phyloP scores from a whole-genome alignment of 371 early-diverging fungal species.

The Apophysomyces variabilis region DNA sequence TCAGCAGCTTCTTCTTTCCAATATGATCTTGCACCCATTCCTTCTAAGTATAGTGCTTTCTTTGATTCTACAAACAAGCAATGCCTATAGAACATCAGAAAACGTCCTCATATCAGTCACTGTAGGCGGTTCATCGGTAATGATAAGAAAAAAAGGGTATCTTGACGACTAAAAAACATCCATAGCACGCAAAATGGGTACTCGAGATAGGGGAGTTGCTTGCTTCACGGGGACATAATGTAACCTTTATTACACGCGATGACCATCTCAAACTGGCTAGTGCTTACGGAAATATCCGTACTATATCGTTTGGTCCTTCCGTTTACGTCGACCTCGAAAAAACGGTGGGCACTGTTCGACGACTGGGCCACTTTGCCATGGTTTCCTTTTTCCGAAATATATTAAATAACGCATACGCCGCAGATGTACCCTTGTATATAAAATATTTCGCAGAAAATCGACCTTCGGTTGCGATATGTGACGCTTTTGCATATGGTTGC shows the following conservation, averaged over 20 bases:
- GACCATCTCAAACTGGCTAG: conserved; percentile 4
- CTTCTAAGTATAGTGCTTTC: background rate
- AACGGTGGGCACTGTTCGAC: background rate
- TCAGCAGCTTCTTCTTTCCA: background rate
- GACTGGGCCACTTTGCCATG: background rate
- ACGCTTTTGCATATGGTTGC: conserved; percentile 12
- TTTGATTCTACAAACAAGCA: background rate
- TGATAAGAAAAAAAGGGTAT: background rate
- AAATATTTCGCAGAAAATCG: conserved; percentile 11
- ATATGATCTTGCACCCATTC: background rate
- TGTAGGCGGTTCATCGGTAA: conserved; percentile 10
- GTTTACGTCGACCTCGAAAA: background rate
- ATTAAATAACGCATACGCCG: background rate
- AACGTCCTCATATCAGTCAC: background rate
- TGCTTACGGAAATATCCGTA: conserved; percentile 8
- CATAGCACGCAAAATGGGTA: conserved; percentile 17
- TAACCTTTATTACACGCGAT: conserved; percentile 17
- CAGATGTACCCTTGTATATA: conserved; percentile 1
- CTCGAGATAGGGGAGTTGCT: conserved; percentile 16
- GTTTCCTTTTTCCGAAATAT: background rate
- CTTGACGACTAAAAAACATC: background rate
- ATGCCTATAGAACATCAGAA: background rate
- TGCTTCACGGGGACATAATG: conserved; percentile 11
- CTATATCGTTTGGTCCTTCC: background rate
- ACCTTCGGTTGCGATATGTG: conserved; percentile 18